phyloP scores from a whole-genome alignment of 2,329 filamentous ascomycete genomes.

The Phialemonium atrogriseum region DNA sequence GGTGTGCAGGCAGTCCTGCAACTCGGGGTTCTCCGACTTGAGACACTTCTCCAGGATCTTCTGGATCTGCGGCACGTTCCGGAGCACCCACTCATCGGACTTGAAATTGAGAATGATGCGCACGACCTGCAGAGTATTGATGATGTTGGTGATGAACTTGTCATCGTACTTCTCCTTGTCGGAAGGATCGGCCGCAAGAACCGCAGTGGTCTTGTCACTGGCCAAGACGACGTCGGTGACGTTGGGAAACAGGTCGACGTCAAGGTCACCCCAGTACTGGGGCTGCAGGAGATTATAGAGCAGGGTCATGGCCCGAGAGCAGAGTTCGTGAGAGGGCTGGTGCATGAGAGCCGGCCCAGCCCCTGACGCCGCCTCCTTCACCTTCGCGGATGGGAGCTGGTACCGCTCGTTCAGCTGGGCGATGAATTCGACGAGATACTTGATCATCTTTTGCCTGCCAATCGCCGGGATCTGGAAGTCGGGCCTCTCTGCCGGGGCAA shows the following conservation, averaged over 20 bases:
- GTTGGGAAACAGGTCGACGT: conserved; percentile 85
- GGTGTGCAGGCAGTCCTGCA: conserved; percentile 85
- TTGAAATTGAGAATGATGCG: conserved; percentile 85
- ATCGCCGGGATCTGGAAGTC: conserved; percentile 62
- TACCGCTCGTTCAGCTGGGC: conserved; percentile 82
- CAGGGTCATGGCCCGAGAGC: conserved; percentile 74
- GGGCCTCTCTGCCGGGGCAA: conserved; percentile 38
- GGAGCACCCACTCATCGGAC: conserved; percentile 81
- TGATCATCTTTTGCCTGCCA: conserved; percentile 74
- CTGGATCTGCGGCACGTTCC: conserved; percentile 68
- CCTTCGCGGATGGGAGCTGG: conserved; percentile 62
- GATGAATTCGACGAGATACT: conserved; percentile 94
- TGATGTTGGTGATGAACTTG: conserved; percentile 76
- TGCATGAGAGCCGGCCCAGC: conserved; percentile 40
- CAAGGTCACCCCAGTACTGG: conserved; percentile 84
- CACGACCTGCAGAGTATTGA: conserved; percentile 90
- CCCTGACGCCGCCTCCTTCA: conserved; percentile 41
- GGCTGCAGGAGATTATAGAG: conserved; percentile 79
- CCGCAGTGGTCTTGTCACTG: conserved; percentile 63
- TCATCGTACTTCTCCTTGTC: conserved; percentile 71
- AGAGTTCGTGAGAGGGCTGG: conserved; percentile 66
- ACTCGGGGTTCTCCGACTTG: conserved; percentile 79
- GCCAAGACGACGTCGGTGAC: conserved; percentile 79
- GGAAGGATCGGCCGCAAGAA: conserved; percentile 48
- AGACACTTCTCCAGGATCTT: conserved; percentile 85